Conservation (phyloP, 495 filamentous ascomycete genomes). For the Lasiosphaeris hirsuta region DNA sequence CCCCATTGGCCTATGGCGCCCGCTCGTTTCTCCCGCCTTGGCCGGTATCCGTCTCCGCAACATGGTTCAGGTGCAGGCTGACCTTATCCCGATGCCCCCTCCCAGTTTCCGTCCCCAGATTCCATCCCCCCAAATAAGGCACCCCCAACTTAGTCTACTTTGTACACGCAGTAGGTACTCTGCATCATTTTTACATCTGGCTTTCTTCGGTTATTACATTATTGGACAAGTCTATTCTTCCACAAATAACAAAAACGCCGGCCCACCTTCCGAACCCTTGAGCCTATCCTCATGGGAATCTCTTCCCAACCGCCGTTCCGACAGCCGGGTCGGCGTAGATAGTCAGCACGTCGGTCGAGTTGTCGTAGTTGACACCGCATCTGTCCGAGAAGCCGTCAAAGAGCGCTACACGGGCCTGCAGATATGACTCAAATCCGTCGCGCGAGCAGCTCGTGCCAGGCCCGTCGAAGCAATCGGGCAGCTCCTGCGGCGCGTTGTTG, state of each 20-base stretch:
- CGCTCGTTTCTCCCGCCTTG: constrained; percentile 4
- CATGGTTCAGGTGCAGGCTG: too few species aligned
- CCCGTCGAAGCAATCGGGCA: constrained; percentile 33
- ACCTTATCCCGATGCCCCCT: too few species aligned
- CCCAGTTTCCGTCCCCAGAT: background rate
- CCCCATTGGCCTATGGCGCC: background rate
- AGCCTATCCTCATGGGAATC: constrained; percentile 10
- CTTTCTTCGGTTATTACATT: background rate
- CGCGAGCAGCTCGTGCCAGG: constrained; percentile 37
- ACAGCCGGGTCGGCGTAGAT: constrained; percentile 33
- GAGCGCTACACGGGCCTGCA: constrained; percentile 29
- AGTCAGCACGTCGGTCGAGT: constrained; percentile 31
- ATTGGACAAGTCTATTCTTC: background rate
- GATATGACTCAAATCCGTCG: constrained; percentile 26
- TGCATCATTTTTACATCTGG: background rate
- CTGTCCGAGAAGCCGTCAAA: constrained; percentile 33
- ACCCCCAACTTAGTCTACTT: background rate
- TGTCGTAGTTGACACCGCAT: constrained; percentile 32
- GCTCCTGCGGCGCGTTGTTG: constrained; percentile 35
- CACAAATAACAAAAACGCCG: background rate
- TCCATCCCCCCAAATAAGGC: background rate
- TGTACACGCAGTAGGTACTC: background rate
- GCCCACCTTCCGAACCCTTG: background rate
- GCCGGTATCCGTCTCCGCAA: background rate
- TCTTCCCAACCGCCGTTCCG: constrained; percentile 35